Base-by-base conservation (phyloP, 306 rosid species). In the Luffa acutangula region DNA sequence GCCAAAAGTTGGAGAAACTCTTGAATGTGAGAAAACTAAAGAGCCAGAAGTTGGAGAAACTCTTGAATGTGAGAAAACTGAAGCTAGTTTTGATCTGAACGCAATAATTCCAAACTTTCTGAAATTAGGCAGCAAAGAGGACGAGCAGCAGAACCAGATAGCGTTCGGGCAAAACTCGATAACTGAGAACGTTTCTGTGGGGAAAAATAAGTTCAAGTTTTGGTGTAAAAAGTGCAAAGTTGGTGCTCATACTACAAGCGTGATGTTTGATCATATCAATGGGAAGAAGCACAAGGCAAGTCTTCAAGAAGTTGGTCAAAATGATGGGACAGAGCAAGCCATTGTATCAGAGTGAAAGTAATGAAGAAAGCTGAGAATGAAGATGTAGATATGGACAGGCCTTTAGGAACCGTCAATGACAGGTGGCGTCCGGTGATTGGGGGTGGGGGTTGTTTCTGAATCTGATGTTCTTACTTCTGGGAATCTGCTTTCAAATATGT, bases 211-310 rank as follows among this genome's bases (percentile, higher is more conserved):
- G 41, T 78, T 64, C 9, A 60, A 77, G 78, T 76, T 85, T 20
- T 85, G 88, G 87, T 91, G 93, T 71, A 86, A 86, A 41, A 11
- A 67, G 15, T 89, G 93, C 83, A 77, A 81, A 59, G 76, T 87
- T 59, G 79, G 84, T 80, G 34, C 89, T 77, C 1, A 0, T 45
- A 34, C 59, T 8, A 15, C 5, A 14, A 13, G 0, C 2, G 85
- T 79, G 65, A 85, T 89, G 93, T 83, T 80, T 31, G 18, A 17
- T 76, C 96, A 91, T 75, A 34, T 33, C 45, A 81, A n/a, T 6
- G 91, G 90, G 66, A 89, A 54, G 85, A 87, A 82, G 36, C 96
- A 89, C 73, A 62, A 60, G 20, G 72, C 33, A 8, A 82, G 63
- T 63, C 54, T 78, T 53, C 57, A 62, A 52, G 49, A 58, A 41